Conservation (phyloP, 208 protist genomes). For the Borovskyia barvae region DNA sequence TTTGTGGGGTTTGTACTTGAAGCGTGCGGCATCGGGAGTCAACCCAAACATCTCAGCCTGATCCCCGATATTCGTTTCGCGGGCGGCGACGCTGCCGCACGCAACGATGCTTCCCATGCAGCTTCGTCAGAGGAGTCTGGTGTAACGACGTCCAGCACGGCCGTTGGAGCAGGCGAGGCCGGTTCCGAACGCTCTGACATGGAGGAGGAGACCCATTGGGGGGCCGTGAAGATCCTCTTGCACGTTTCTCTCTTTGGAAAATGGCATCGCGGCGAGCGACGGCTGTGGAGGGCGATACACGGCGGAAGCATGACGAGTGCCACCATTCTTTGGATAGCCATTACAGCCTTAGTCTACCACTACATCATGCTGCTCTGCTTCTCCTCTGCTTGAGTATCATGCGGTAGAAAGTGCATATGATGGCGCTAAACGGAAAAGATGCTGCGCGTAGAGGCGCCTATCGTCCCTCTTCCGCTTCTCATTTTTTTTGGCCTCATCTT, state of each 20-base stretch:
- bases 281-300: constrained; percentile 40
- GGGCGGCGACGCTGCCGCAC: no score
- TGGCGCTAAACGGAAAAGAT: not conserved
- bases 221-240: constrained; percentile 96
- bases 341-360: constrained; percentile 80
- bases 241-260: constrained; percentile 97
- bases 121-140: no score
- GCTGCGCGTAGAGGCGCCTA: no score
- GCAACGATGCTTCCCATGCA: no score
- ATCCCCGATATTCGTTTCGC: not conserved
- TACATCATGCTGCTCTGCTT: constrained; percentile 93
- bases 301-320: constrained; percentile 45
- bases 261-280: constrained; percentile 37
- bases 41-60: not conserved
- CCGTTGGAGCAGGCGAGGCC: no score
- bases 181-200: not conserved
- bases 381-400: not conserved
- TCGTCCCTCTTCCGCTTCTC: no score
- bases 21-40: constrained; percentile 45
- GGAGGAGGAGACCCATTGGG: constrained; percentile 59
- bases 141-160: no score
- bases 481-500: no score
- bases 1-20: constrained; percentile 71
- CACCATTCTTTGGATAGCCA: constrained; percentile 27
- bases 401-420: not conserved